These are phyloP conservation scores for Globisporangium emineosum DNA, from an alignment of 352 stramenopile genomes.

Conservation along the genomic window DNA sequence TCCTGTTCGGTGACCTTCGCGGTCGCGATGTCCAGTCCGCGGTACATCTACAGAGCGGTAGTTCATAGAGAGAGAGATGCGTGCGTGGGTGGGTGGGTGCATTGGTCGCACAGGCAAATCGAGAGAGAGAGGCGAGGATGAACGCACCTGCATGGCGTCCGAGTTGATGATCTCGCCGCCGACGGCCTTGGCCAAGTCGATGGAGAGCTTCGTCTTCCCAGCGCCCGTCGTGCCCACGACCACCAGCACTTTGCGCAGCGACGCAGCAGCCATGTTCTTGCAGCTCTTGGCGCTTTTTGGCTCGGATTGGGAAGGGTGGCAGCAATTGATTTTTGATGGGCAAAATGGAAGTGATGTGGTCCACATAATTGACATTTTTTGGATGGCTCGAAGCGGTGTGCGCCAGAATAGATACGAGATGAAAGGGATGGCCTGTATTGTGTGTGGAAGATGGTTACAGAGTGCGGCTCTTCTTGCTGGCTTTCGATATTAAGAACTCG, in stretches of 20 bases:
- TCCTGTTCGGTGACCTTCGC: constrained; percentile 86
- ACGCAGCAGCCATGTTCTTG: constrained; percentile 18
- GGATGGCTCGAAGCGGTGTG: constrained; percentile 16
- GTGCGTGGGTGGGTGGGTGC: too few relatives aligned
- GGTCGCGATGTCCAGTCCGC: constrained; percentile 85
- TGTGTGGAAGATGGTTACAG: constrained; percentile 8
- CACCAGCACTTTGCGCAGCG: constrained; percentile 81
- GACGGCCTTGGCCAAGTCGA: constrained; percentile 88
- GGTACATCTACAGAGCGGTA: constrained; percentile 66
- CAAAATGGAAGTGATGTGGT: constrained; percentile 18
- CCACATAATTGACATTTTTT: constrained; percentile 19
- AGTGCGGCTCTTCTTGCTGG: constrained; percentile 42
- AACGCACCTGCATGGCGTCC: constrained; percentile 84
- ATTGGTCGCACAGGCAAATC: background rate
- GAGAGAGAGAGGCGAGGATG: background rate
- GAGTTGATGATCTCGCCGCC: constrained; percentile 91
- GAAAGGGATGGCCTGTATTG: background rate
- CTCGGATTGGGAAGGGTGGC: background rate
- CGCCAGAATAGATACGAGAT: background rate
- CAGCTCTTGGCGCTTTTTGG: background rate
- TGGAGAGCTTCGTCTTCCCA: constrained; percentile 91
- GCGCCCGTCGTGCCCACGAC: constrained; percentile 90
- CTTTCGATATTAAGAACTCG: constrained; percentile 59
- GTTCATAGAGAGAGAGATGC: background rate
- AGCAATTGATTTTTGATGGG: constrained; percentile 18